These are phyloP conservation scores for Kuraishia ogatae DNA, from an alignment of 805 yeast genomes.

Conservation along the genomic window DNA sequence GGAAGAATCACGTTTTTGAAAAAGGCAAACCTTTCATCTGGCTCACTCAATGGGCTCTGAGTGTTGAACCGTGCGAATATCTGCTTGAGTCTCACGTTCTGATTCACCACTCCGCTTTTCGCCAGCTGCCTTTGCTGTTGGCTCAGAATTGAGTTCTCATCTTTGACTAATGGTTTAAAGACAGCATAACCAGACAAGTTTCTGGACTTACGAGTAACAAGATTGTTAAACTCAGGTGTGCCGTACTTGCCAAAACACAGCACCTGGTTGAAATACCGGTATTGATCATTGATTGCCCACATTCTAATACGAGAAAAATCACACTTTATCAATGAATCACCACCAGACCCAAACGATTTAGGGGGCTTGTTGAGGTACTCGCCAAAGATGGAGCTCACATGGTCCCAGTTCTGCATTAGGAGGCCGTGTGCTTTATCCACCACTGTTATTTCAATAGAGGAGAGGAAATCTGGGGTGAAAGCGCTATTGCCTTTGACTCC, in stretches of 20 bases:
- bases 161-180: constrained; percentile 37
- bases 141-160: constrained; percentile 47
- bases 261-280: constrained; percentile 65
- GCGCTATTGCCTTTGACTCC: constrained; percentile 22
- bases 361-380: constrained; percentile 73
- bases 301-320: constrained; percentile 88
- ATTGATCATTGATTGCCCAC: constrained; percentile 87
- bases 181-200: constrained; percentile 57
- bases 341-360: constrained; percentile 40
- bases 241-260: constrained; percentile 65
- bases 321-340: constrained; percentile 41
- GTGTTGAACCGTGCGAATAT: constrained; percentile 64
- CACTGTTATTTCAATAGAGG: constrained; percentile 77
- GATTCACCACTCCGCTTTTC: constrained; percentile 21
- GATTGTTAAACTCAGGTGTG: constrained; percentile 75
- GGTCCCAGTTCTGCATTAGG: constrained; percentile 91
- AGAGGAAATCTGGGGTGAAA: constrained; percentile 65
- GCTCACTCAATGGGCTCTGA: constrained; percentile 50
- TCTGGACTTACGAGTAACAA: constrained; percentile 36
- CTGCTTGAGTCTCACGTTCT: constrained; percentile 46
- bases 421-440: constrained; percentile 81
- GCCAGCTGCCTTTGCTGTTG: constrained; percentile 39
- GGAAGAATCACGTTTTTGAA: constrained; percentile 73
- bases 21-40: constrained; percentile 74
- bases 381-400: constrained; percentile 55